Evolutionary conservation across 202 grass and related monocot genomes (phyloP).

Genomic region (Carex arenaria): DNA sequence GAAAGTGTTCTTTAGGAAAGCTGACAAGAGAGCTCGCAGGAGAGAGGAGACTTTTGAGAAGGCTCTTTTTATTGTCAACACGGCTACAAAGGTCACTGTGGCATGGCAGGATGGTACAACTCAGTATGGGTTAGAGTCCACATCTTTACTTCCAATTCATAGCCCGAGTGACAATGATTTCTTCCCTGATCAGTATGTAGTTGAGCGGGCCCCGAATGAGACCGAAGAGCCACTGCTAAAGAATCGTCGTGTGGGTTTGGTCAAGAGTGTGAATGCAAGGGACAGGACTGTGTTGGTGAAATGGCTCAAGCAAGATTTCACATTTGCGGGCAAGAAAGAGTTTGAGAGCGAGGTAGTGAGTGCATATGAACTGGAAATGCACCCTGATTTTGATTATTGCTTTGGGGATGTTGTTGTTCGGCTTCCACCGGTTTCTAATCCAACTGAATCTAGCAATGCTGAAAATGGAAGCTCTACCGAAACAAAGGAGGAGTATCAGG

Average conservation of each 20-base stretch:
- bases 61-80: conserved; percentile 71
- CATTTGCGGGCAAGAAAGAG: conserved; percentile 41
- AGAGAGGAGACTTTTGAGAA: conserved; percentile 77
- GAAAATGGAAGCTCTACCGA: conserved; percentile 30
- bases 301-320: conserved; percentile 65
- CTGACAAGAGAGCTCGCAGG: conserved; percentile 63
- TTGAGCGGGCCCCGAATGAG: conserved; percentile 76
- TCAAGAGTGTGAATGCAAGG: conserved; percentile 70
- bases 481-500: conserved; percentile 34
- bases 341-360: conserved; percentile 81
- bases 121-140: conserved; percentile 54
- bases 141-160: conserved; percentile 70
- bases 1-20: conserved; percentile 63
- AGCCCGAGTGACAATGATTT: conserved; percentile 90
- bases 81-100: conserved; percentile 69
- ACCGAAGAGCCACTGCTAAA: conserved; percentile 52
- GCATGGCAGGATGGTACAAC: conserved; percentile 87
- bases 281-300: conserved; percentile 68
- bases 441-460: conserved; percentile 34
- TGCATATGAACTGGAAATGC: conserved; percentile 84
- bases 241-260: conserved; percentile 57
- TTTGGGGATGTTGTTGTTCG: conserved; percentile 91
- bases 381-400: conserved; percentile 97
- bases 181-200: conserved; percentile 83
- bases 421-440: conserved; percentile 60